These are phyloP conservation scores for Zarea fungicola DNA, from an alignment of 2,329 filamentous ascomycete species.

Conservation along the genomic window DNA sequence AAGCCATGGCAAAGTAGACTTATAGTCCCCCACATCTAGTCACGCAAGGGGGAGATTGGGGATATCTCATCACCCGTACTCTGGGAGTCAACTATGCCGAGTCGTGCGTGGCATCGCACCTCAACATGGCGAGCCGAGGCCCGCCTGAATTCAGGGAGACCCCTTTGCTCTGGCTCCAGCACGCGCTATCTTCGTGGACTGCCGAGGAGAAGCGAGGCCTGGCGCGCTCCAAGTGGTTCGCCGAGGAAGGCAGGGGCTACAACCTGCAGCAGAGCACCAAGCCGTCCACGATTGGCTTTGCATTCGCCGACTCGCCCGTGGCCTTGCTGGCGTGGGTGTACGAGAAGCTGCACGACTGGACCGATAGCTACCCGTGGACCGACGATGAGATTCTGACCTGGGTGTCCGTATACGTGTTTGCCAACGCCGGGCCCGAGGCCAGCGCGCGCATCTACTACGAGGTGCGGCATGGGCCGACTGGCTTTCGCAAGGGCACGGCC, in stretches of 20 bases:
- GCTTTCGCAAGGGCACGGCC: not conserved
- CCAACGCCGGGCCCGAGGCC: slow-evolving; percentile 59
- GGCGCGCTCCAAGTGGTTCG: slow-evolving; percentile 53
- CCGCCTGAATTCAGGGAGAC: slow-evolving; percentile 46
- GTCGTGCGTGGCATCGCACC: slow-evolving; percentile 49
- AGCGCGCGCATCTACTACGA: slow-evolving; percentile 68
- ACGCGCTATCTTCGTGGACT: slow-evolving; percentile 48
- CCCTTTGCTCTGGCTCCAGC: slow-evolving; percentile 51
- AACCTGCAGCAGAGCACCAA: slow-evolving; percentile 46
- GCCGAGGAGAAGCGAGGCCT: slow-evolving; percentile 45
- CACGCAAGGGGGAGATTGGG: slow-evolving; percentile 67
- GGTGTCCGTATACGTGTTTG: slow-evolving; percentile 67
- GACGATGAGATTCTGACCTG: slow-evolving; percentile 69
- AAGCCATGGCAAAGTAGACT: not conserved
- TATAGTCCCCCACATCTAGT: slow-evolving; percentile 18
- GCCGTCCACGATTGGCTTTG: slow-evolving; percentile 65
- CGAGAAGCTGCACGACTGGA: slow-evolving; percentile 73
- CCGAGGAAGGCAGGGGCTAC: slow-evolving; percentile 35
- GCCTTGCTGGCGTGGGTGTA: slow-evolving; percentile 68
- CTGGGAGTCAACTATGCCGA: slow-evolving; percentile 56
- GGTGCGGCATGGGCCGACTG: slow-evolving; percentile 35
- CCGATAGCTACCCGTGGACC: slow-evolving; percentile 63
- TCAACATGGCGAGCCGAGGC: slow-evolving; percentile 47
- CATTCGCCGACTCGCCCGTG: slow-evolving; percentile 60
- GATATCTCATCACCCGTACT: slow-evolving; percentile 57